These are phyloP conservation scores for Zygoascus ofunaensis DNA, from an alignment of 805 yeast genomes.

Conservation along the genomic window DNA sequence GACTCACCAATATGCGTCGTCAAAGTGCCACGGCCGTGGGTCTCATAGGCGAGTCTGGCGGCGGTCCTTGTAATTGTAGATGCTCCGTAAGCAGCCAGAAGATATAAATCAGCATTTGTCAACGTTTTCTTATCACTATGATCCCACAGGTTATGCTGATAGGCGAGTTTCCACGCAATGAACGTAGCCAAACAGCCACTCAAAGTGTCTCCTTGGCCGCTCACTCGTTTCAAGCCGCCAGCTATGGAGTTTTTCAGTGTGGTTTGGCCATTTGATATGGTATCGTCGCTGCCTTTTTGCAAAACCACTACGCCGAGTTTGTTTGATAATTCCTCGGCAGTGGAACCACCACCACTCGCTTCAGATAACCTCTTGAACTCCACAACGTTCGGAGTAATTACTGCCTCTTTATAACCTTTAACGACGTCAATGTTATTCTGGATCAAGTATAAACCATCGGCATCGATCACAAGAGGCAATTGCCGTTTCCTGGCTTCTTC, in stretches of 20 bases:
- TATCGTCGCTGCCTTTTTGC: conserved; percentile 63
- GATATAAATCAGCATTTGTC: conserved; percentile 25
- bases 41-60: conserved; percentile 52
- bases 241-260: conserved; percentile 36
- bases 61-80: conserved; percentile 58
- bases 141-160: conserved; percentile 52
- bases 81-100: conserved; percentile 55
- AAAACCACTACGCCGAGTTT: conserved; percentile 51
- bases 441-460: conserved; percentile 73
- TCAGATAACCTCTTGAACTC: conserved; percentile 66
- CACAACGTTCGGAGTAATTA: conserved; percentile 82
- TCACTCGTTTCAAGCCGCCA: conserved; percentile 77
- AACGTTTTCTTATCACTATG: conserved; percentile 28
- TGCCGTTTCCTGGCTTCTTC: conserved; percentile 45
- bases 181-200: conserved; percentile 80
- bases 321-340: conserved; percentile 34
- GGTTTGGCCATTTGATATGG: conserved; percentile 44
- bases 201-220: conserved; percentile 95
- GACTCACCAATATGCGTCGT: conserved; percentile 70
- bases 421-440: conserved; percentile 48
- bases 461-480: conserved; percentile 77
- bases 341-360: conserved; percentile 34
- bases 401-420: conserved; percentile 47
- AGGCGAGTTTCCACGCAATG: conserved; percentile 68
- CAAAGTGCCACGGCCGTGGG: conserved; percentile 69